phyloP scores from a whole-genome alignment of 1,284 basidiomycete genomes.

The Ceratobasidium sp. region DNA sequence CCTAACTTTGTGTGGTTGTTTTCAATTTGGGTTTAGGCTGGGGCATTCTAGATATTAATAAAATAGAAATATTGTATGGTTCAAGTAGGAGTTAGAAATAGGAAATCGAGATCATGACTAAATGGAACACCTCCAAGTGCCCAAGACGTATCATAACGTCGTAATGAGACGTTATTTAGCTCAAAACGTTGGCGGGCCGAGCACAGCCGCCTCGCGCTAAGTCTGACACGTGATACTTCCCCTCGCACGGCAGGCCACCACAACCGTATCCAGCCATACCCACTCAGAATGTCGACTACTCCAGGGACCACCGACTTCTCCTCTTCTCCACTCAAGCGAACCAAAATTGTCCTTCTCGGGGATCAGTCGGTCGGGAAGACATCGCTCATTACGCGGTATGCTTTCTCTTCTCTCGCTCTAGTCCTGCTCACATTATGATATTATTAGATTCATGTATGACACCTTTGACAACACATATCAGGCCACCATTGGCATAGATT shows the following conservation, averaged over 20 bases:
- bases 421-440: not conserved
- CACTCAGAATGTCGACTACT: slow-evolving; percentile 49
- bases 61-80: not conserved
- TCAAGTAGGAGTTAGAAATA: too few species aligned
- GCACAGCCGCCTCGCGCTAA: too few species aligned
- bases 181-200: too few species aligned
- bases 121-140: too few species aligned
- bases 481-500: slow-evolving; percentile 99
- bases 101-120: too few species aligned
- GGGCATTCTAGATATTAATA: not conserved
- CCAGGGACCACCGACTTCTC: slow-evolving; percentile 81
- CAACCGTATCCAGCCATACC: not conserved
- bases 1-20: not conserved
- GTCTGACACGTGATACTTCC: not conserved
- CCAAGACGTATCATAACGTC: too few species aligned
- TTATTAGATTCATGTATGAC: slow-evolving; percentile 96
- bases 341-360: slow-evolving; percentile 93
- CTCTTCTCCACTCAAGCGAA: slow-evolving; percentile 87
- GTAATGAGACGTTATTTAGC: too few species aligned
- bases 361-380: slow-evolving; percentile 97
- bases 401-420: not conserved
- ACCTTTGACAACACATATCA: slow-evolving; percentile 99
- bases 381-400: slow-evolving; percentile 93
- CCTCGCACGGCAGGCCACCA: not conserved
- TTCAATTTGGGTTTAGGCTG: not conserved